These are phyloP conservation scores for Carex sylvatica DNA, from an alignment of 202 grass and related monocot species.

Conservation along the genomic window DNA sequence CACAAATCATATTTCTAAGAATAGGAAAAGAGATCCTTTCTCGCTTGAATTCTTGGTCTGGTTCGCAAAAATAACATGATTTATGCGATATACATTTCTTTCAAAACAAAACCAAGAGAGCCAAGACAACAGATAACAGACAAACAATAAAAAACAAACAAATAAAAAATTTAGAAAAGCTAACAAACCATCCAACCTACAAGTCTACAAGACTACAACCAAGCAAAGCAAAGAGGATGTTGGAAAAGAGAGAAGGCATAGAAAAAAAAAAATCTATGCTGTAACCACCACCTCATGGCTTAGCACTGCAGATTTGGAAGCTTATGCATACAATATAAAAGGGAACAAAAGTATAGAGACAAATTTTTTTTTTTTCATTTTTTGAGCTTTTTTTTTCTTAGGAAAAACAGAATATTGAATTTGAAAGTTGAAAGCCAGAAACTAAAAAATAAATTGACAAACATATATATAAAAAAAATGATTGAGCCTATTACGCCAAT, in stretches of 20 bases:
- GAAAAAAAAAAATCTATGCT: background rate
- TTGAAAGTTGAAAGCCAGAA: constrained; percentile 17
- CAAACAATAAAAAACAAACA: constrained; percentile 17
- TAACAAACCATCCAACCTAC: constrained; percentile 3
- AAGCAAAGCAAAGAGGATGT: constrained; percentile 23
- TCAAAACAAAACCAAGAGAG: constrained; percentile 13
- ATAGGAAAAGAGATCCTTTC: background rate
- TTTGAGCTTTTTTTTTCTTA: background rate
- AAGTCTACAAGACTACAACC: too few species aligned
- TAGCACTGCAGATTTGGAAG: constrained; percentile 28
- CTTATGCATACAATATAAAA: constrained; percentile 18
- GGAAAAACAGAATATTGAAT: constrained; percentile 23
- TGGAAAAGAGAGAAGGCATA: background rate
- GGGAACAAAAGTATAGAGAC: background rate
- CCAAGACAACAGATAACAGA: constrained; percentile 26
- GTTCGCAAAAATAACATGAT: constrained; percentile 1
- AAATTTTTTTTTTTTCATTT: background rate
- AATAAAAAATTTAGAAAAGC: background rate
- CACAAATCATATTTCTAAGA: background rate
- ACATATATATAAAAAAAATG: constrained; percentile 22
- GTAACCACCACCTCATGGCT: constrained; percentile 21
- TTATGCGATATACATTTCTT: constrained; percentile 10
- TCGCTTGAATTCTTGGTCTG: background rate
- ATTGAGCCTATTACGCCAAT: constrained; percentile 39
- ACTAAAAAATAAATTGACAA: constrained; percentile 5